These are phyloP conservation scores for Phytophthora foliorum DNA, from an alignment of 352 stramenopile genomes.

Conservation along the genomic window DNA sequence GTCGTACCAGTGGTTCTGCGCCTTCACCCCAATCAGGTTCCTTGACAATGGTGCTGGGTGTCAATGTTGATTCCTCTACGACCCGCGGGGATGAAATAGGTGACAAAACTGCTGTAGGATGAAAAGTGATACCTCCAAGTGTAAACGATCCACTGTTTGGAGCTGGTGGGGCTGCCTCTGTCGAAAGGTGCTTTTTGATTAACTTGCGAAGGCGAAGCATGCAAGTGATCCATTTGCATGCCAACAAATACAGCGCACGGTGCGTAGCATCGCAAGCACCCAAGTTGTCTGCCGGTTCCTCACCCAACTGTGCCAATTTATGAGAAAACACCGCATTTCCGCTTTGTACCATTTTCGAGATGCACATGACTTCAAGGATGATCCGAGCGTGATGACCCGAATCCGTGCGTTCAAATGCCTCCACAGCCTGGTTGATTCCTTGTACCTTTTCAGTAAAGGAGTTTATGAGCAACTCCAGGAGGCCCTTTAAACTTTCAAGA, in stretches of 20 bases:
- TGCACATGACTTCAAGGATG: conserved; percentile 73
- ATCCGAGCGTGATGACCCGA: conserved; percentile 63
- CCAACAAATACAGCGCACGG: conserved; percentile 66
- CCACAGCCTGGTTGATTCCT: conserved; percentile 64
- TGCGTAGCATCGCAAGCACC: conserved; percentile 60
- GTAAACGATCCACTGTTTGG: conserved; percentile 57
- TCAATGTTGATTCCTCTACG: conserved; percentile 39
- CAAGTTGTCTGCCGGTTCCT: conserved; percentile 46
- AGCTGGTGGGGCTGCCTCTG: conserved; percentile 35
- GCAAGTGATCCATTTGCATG: conserved; percentile 80
- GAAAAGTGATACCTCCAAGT: conserved; percentile 63
- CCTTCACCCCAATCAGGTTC: conserved; percentile 44
- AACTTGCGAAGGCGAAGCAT: conserved; percentile 79
- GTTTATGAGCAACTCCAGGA: conserved; percentile 56
- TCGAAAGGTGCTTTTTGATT: conserved; percentile 72
- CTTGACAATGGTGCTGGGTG: conserved; percentile 53
- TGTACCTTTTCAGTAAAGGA: conserved; percentile 74
- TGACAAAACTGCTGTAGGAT: conserved; percentile 54
- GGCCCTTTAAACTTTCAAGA: conserved; percentile 38
- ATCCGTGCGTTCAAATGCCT: conserved; percentile 69
- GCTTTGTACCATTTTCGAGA: conserved; percentile 58
- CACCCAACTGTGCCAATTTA: conserved; percentile 51
- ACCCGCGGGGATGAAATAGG: conserved; percentile 56
- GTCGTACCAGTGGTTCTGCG: conserved; percentile 43
- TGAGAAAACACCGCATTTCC: conserved; percentile 46